Evolutionary conservation across 2,329 filamentous ascomycete species (phyloP).

Genomic region (Fusarium dimerum): DNA sequence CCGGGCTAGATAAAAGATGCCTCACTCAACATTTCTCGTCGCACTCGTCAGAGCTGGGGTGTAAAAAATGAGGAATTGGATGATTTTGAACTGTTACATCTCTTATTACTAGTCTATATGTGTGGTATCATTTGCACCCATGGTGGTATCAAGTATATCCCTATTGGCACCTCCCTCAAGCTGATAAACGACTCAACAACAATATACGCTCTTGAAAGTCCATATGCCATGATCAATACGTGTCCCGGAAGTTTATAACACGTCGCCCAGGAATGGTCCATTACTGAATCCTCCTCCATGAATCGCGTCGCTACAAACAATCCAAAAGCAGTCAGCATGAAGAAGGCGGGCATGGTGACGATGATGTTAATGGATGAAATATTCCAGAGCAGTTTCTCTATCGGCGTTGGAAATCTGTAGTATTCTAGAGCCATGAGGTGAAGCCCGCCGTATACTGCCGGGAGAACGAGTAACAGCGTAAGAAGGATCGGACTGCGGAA

Average conservation of each 20-base stretch:
- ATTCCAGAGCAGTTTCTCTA: conserved; percentile 5
- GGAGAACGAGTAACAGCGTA: conserved; percentile 2
- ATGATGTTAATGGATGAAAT: conserved; percentile 5
- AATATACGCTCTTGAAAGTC: conserved; percentile 3
- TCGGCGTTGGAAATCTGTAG: neutral
- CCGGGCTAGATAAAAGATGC: no score
- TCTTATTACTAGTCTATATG: neutral
- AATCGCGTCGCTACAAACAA: neutral
- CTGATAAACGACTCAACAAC: conserved; percentile 8
- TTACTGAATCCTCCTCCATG: conserved; percentile 4
- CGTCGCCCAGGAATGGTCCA: conserved; percentile 2
- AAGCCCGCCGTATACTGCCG: conserved; percentile 5
- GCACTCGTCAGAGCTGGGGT: no score
- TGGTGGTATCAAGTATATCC: conserved; percentile 5
- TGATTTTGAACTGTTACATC: no score
- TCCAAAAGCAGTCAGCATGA: conserved; percentile 2
- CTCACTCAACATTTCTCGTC: no score
- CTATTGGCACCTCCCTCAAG: conserved; percentile 1
- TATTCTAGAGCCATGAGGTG: conserved; percentile 1
- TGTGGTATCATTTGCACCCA: conserved; percentile 9
- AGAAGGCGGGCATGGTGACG: conserved; percentile 2
- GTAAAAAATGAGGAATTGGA: no score
- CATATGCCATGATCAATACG: conserved; percentile 3
- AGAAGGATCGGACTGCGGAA: conserved; percentile 6
- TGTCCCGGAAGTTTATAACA: conserved; percentile 7